These are phyloP conservation scores for Cubamyces sp. DNA, from an alignment of 768 basidiomycete genomes.

Conservation along the genomic window DNA sequence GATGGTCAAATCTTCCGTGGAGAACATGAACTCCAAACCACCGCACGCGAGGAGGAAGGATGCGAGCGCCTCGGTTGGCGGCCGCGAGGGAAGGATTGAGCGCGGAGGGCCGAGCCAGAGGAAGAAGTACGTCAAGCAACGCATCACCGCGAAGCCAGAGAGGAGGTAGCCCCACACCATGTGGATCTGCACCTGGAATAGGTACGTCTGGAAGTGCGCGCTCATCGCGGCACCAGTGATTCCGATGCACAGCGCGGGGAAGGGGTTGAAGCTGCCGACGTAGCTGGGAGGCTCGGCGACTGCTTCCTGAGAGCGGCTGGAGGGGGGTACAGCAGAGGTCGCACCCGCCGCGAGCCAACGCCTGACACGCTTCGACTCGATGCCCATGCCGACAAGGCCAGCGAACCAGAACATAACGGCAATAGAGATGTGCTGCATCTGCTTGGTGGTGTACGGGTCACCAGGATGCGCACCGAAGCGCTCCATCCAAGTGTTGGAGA, in stretches of 20 bases:
- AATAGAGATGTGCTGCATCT: slow-evolving; percentile 93
- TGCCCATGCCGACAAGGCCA: slow-evolving; percentile 84
- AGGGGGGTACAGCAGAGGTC: slow-evolving; percentile 38
- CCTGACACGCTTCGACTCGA: slow-evolving; percentile 79
- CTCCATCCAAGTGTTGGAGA: slow-evolving; percentile 97
- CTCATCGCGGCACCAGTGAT: slow-evolving; percentile 93
- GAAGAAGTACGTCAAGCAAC: slow-evolving; percentile 94
- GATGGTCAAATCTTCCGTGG: slow-evolving; percentile 86
- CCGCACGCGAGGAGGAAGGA: slow-evolving; percentile 88
- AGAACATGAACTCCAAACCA: slow-evolving; percentile 88
- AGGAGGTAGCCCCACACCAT: slow-evolving; percentile 89
- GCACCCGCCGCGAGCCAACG: slow-evolving; percentile 71
- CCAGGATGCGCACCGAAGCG: slow-evolving; percentile 83
- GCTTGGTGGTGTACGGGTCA: slow-evolving; percentile 86
- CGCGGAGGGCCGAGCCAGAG: slow-evolving; percentile 85
- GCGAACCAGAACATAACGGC: slow-evolving; percentile 98
- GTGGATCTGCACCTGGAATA: slow-evolving; percentile 96
- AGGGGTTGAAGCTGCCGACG: slow-evolving; percentile 82
- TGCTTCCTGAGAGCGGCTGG: slow-evolving; percentile 41
- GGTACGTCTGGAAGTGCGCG: slow-evolving; percentile 86
- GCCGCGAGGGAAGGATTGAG: slow-evolving; percentile 86
- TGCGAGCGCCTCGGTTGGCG: slow-evolving; percentile 90
- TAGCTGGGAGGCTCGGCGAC: slow-evolving; percentile 75
- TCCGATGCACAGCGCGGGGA: slow-evolving; percentile 92
- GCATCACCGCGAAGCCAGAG: slow-evolving; percentile 72